These are phyloP conservation scores for Wickerhamiella sergipiensis DNA, from an alignment of 805 yeast genomes.

Conservation along the genomic window DNA sequence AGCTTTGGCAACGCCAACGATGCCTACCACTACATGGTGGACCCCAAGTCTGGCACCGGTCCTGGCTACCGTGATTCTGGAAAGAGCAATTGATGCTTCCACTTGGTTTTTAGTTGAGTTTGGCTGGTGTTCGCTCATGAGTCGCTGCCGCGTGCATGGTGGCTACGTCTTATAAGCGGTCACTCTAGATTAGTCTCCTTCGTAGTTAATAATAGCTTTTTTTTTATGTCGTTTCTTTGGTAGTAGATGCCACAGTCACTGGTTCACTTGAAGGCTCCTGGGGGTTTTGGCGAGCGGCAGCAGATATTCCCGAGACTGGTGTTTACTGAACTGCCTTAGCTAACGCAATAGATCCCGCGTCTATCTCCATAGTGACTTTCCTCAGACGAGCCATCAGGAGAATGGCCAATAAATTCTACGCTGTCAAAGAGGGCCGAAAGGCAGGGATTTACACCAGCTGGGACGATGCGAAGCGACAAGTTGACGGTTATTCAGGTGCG, in stretches of 20 bases:
- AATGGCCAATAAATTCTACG: slow-evolving; percentile 28
- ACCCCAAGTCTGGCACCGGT: not conserved
- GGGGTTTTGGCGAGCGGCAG: too few relatives aligned
- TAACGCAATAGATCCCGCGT: not conserved
- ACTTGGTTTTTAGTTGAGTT: too few relatives aligned
- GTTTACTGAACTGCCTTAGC: not conserved
- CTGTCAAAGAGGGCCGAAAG: slow-evolving; percentile 39
- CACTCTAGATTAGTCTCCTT: too few relatives aligned
- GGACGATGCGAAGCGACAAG: slow-evolving; percentile 35
- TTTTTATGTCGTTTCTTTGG: too few relatives aligned
- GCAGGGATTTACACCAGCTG: slow-evolving; percentile 49
- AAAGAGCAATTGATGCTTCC: not conserved
- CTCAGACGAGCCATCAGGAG: not conserved
- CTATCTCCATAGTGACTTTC: not conserved
- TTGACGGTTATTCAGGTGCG: slow-evolving; percentile 44
- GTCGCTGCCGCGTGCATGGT: too few relatives aligned
- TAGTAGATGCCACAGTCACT: too few relatives aligned
- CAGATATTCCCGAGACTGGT: too few relatives aligned
- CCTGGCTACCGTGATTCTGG: not conserved
- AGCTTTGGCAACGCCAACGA: slow-evolving; percentile 35
- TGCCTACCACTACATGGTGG: slow-evolving; percentile 27
- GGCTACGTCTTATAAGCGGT: too few relatives aligned
- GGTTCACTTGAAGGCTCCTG: too few relatives aligned
- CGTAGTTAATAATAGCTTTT: too few relatives aligned
- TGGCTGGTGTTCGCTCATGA: too few relatives aligned